Evolutionary conservation across 2,329 filamentous ascomycete species (phyloP), one percentile per base, ranked within the genome.

Genomic region (Diaporthe citrichinensis): DNA sequence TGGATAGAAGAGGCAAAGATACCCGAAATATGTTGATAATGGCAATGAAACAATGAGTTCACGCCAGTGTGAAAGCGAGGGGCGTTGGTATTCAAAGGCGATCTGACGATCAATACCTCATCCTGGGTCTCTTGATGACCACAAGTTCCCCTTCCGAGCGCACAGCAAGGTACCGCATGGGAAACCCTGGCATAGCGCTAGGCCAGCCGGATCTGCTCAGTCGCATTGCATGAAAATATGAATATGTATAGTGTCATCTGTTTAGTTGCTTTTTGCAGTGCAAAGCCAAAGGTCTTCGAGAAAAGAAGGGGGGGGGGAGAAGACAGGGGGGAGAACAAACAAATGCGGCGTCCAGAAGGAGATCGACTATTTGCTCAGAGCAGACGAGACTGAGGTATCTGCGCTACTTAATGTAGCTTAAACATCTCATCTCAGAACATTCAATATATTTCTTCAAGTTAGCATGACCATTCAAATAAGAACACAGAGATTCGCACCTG

Each of bases 1-100:
- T 51, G 20, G 23, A 46, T 25, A 53, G 46, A 67, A 25, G 65
- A 68, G 23, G 31, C 31, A 49, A 53, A 68, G 65, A 68, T 68
- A 53, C 46, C 65, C 62, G 14, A 17, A 36, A 25, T 8, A 28
- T 41, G 14, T 25, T 28, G 31, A 20, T 17, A 53, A 1, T 41
- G 44, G 23, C 34, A 67, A 49, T 0, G 36, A 41, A 25, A 20
- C n/a, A 34, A n/a, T 28, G 28, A 46, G 41, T 7, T 31, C n/a
- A n/a, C 20, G 28, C 20, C 20, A 8, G 23, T 15, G 28, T 7
- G 17, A 20, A n/a, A 17, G 10, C 28, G 6, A 34, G 25, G 34
- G 5, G 34, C 34, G n/a, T 49, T 1, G 9, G 1, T 17, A 41
- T 17, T 25, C 7, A 15, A 12, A 44, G 7, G 36, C 39, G 7